Base-by-base conservation (phyloP, 2,329 filamentous ascomycete genomes). In the Epichloe coenophiala region DNA sequence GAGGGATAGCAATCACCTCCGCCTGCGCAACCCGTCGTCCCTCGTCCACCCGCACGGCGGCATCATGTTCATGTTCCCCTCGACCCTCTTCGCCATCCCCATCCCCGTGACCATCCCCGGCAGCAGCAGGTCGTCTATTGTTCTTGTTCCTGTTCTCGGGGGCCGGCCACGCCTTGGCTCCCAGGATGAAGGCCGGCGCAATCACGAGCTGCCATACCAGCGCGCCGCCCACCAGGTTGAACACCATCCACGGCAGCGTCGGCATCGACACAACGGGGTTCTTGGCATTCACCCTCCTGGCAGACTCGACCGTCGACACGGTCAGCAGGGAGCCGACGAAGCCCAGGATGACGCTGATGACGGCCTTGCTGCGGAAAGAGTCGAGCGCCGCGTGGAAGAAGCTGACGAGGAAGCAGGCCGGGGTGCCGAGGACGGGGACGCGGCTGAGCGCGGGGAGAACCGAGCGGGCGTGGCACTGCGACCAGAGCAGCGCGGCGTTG, bases 1-100 rank as follows among this genome's bases (percentile, higher is more conserved):
- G 56, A 7, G 76, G 74, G 19, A 78, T 76, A 27, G 80, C 79
- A 51, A 80, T 70, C 52, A 76, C 74, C 61, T 84, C 81, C 2
- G 76, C 65, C 21, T 62, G 63, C 6, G 65, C 64, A 12, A 77
- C 61, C 41, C 41, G 45, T 9, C 49, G 38, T 5, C 45, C 49
- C 45, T 38, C 35, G 31, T 48, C 49, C 6, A 40, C 8, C 49
- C 40, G 27, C 31, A 33, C 11, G 15, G 38, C 11, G 15, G 36
- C 17, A 33, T 48, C 45, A 9, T 27, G 40, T 2, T 19, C 35
- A 21, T 21, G 19, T 21, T 21, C 2, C 9, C 33, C 11, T 17
- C 23, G 23, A 27, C 7, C 23, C 23, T 27, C 23, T 27, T 37
- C 36, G 5, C 3, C 36, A 1, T 12, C 2, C 13, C 2, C 36